Conservation (phyloP, 805 yeast species). For the Grigorovia yakushimaensis region DNA sequence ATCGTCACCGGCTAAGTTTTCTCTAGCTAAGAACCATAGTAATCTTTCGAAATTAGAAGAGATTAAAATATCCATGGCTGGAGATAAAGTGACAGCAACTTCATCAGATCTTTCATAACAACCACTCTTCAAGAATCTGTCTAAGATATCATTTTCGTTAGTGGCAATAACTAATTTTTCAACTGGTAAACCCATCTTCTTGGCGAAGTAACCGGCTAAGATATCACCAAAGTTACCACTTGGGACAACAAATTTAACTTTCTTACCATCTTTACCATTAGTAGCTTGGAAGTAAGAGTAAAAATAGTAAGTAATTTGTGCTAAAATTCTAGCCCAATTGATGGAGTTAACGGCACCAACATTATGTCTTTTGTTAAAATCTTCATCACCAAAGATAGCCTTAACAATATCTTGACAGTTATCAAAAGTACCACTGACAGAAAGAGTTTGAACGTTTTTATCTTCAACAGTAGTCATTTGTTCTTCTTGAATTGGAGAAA, state of each 20-base stretch:
- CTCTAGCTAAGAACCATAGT: constrained; percentile 85
- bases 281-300: constrained; percentile 72
- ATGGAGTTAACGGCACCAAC: constrained; percentile 97
- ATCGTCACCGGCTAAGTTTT: constrained; percentile 43
- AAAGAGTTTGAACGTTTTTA: constrained; percentile 84
- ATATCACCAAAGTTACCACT: constrained; percentile 98
- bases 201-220: constrained; percentile 91
- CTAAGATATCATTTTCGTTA: constrained; percentile 87
- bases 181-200: constrained; percentile 89
- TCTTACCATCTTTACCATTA: constrained; percentile 31
- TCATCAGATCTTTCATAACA: constrained; percentile 64
- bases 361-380: constrained; percentile 81
- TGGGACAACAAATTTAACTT: constrained; percentile 85
- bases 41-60: constrained; percentile 95
- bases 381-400: constrained; percentile 79
- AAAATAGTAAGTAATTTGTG: constrained; percentile 96
- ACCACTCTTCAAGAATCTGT: constrained; percentile 84
- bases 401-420: constrained; percentile 97
- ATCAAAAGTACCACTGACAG: constrained; percentile 94
- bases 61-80: constrained; percentile 97
- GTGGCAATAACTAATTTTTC: constrained; percentile 87
- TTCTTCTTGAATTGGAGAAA: constrained; percentile 94
- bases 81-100: constrained; percentile 85
- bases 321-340: constrained; percentile 97
- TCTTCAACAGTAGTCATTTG: constrained; percentile 98